Percentiles rank a stretch among this genome's conserved stretches.
These are phyloP conservation scores for Penicillium waksmanii DNA, from an alignment of 495 filamentous ascomycete species.

Conservation along the genomic window DNA sequence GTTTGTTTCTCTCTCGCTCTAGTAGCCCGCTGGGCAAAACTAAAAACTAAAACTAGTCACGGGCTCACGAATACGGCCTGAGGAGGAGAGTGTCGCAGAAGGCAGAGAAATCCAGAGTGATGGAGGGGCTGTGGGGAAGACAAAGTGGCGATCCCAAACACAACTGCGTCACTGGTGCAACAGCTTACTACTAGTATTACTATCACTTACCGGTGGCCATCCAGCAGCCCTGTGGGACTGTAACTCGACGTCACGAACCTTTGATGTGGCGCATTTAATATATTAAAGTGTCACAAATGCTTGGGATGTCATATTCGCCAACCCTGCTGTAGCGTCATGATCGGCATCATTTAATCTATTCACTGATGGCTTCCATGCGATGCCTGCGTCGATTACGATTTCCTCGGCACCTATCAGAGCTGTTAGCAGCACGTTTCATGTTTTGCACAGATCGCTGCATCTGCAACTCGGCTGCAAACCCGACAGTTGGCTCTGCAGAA, in stretches of 20 bases:
- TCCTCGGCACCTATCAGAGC: constrained; percentile 15
- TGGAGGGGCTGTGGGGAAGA: constrained; percentile 19
- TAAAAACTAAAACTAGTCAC: no score
- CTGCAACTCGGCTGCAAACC: neutral
- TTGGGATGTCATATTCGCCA: constrained; percentile 11
- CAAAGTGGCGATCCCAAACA: constrained; percentile 26
- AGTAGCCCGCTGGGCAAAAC: neutral
- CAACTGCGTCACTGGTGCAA: constrained; percentile 19
- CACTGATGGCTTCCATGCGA: constrained; percentile 14
- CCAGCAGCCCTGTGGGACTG: neutral
- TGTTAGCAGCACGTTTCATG: neutral
- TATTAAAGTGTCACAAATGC: constrained; percentile 22
- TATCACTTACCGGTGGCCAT: no score
- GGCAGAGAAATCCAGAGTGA: constrained; percentile 23
- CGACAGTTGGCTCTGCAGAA: neutral
- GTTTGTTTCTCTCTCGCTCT: neutral
- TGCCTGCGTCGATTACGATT: constrained; percentile 12
- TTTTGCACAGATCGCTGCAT: constrained; percentile 4
- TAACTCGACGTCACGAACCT: constrained; percentile 16
- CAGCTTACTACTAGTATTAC: neutral
- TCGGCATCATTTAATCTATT: constrained; percentile 16
- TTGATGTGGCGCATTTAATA: constrained; percentile 24
- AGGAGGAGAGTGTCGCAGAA: constrained; percentile 2
- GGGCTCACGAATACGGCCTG: neutral
- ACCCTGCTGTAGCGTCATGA: constrained; percentile 13